Percentiles rank a stretch among this genome's conserved stretches.
These are phyloP conservation scores for Penicillium soppii DNA, from an alignment of 495 filamentous ascomycete genomes.

Conservation along the genomic window DNA sequence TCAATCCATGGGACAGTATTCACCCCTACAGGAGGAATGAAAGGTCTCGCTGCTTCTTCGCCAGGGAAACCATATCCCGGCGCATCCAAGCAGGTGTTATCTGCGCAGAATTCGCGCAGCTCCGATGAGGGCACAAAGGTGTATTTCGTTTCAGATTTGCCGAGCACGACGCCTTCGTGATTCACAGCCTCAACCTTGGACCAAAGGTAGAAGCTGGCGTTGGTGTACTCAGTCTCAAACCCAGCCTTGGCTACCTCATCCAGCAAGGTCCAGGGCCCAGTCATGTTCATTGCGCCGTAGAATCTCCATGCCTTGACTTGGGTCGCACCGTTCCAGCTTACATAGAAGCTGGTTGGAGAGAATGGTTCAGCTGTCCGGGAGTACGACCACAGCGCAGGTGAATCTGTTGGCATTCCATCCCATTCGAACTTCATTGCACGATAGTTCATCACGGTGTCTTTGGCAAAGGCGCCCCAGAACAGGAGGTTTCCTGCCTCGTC, in stretches of 20 bases:
- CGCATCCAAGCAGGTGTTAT: conserved; percentile 33
- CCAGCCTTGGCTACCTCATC: conserved; percentile 33
- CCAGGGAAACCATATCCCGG: conserved; percentile 34
- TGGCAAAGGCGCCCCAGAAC: conserved; percentile 43
- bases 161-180: conserved; percentile 31
- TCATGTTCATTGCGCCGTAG: conserved; percentile 35
- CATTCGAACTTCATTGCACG: conserved; percentile 46
- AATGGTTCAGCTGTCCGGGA: conserved; percentile 26
- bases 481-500: conserved; percentile 52
- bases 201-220: conserved; percentile 34
- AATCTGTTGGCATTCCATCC: conserved; percentile 43
- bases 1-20: conserved; percentile 46
- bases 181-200: conserved; percentile 38
- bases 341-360: conserved; percentile 40
- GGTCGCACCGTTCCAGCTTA: conserved; percentile 52
- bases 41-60: conserved; percentile 28
- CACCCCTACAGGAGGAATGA: conserved; percentile 35
- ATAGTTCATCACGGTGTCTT: conserved; percentile 43
- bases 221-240: conserved; percentile 41
- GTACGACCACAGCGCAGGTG: conserved; percentile 46
- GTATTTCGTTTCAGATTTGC: conserved; percentile 34
- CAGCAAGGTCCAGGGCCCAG: conserved; percentile 32
- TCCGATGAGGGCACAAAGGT: conserved; percentile 43
- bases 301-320: conserved; percentile 42
- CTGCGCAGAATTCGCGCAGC: conserved; percentile 36